Base-by-base conservation (phyloP, 1,284 basidiomycete species). In the Limonomyces culmigenus region DNA sequence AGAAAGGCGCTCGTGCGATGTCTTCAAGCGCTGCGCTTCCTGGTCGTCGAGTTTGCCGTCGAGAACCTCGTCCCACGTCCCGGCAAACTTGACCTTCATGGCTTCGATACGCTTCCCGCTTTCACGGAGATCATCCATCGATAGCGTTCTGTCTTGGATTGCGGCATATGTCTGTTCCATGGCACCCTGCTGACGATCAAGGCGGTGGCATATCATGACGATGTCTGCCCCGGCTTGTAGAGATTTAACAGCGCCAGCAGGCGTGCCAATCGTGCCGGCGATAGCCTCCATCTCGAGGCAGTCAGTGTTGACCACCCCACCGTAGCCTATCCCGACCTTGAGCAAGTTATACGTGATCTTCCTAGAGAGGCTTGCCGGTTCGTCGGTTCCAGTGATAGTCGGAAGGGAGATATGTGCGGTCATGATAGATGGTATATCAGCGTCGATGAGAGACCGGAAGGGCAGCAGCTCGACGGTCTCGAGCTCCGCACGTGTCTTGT, bases 201-300 rank as follows among this genome's bases (percentile, higher is more conserved):
- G 62, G 5, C 59, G 67, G 45, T 80, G 77, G 42, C 75, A 80
- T 30, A 76, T 66, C 77, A 80, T 79, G 5, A 59, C 72, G 12
- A 80, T 53, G 39, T 80, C 76, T 14, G 71, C 70, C 3, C 74
- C 76, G 0, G 77, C 74, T 34, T 56, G 53, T 23, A 79, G 48
- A 3, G 67, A 62, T 39, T 59, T 48, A 13, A 75, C 60, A 0
- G 73, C 69, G 2, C 70, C 74, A 32, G 56, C 60, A 35, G 65
- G 59, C 2, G 65, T 52, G 12, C 69, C 70, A 41, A 65, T 66
- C 8, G 59, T 64, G 20, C 60, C 57, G 0, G 66, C 61, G 13
- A 79, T 65, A 12, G 77, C 74, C 34, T 70, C 68, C 76, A 80
- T 79, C 53, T 76, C 74, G 14, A 78, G 54, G 44, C 74, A 77